Conservation (phyloP, 163 green algal genomes). For the Chlorella variabilis region DNA sequence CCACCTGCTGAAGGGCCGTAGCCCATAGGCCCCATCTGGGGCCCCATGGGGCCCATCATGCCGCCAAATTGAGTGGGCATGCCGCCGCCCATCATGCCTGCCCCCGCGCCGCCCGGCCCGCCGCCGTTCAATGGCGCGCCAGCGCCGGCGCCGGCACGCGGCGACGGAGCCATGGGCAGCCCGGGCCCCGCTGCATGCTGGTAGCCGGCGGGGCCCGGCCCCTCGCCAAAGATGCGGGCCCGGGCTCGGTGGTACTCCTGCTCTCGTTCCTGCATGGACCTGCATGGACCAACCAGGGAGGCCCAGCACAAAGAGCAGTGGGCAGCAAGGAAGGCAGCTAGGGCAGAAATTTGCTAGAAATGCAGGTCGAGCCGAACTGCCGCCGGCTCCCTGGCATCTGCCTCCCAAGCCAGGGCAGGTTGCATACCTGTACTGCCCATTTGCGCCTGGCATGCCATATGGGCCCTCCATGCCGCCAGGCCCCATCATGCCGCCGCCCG, state of each 20-base stretch:
- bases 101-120: not conserved
- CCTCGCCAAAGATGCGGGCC: conserved; percentile 48
- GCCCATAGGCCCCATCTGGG: conserved; percentile 3
- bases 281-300: conserved; percentile 5
- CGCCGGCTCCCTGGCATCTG: too few species aligned
- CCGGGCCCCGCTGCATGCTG: not conserved
- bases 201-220: not conserved
- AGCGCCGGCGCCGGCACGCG: not conserved
- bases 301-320: too few species aligned
- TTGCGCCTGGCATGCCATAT: conserved; percentile 28
- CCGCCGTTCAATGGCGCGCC: conserved; percentile 8
- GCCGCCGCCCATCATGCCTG: conserved; percentile 5
- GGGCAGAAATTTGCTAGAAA: not conserved
- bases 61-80: not conserved
- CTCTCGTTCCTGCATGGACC: conserved; percentile 56
- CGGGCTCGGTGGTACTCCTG: conserved; percentile 50
- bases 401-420: too few species aligned
- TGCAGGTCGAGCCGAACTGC: too few species aligned
- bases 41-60: not conserved
- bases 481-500: conserved; percentile 6
- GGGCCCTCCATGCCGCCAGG: conserved; percentile 2
- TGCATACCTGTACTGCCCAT: conserved; percentile 28
- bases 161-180: not conserved
- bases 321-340: not conserved
- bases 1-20: not conserved